Evolutionary conservation across 345 rosid genomes (phyloP).

Genomic region (Salix purpurea): DNA sequence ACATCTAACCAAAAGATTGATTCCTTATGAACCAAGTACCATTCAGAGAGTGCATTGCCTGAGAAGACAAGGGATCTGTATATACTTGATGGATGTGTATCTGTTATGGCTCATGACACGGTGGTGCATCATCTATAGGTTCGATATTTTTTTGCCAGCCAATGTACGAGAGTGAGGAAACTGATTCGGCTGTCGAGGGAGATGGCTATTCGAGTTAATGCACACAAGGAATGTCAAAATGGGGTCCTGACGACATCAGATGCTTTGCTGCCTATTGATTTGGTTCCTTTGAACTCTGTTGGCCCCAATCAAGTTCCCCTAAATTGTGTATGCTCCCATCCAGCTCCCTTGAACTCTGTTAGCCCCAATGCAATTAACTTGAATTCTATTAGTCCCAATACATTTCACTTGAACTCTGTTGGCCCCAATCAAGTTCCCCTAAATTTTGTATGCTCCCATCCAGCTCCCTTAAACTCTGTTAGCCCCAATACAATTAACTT

Average conservation of each 20-base stretch:
- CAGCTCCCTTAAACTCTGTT: neutral
- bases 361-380: too few species aligned
- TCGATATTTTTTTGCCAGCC: conserved; percentile 82
- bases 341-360: too few species aligned
- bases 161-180: conserved; percentile 81
- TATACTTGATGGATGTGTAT: neutral
- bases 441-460: neutral
- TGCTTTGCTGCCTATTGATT: conserved; percentile 35
- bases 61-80: too few species aligned
- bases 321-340: too few species aligned
- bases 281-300: conserved; percentile 46
- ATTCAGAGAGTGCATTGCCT: too few species aligned
- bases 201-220: conserved; percentile 45
- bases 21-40: too few species aligned
- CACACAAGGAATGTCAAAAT: conserved; percentile 21
- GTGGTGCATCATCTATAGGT: conserved; percentile 43
- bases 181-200: conserved; percentile 75
- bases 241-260: conserved; percentile 34
- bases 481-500: neutral
- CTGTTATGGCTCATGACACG: neutral
- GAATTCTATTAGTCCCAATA: too few species aligned
- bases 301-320: neutral
- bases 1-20: too few species aligned
- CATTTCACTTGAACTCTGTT: conserved; percentile 26
- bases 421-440: conserved; percentile 20